Evolutionary conservation across 2,329 filamentous ascomycete genomes (phyloP), one percentile per base, ranked within the genome.

Genomic region (Aspergillus hiratsukae): DNA sequence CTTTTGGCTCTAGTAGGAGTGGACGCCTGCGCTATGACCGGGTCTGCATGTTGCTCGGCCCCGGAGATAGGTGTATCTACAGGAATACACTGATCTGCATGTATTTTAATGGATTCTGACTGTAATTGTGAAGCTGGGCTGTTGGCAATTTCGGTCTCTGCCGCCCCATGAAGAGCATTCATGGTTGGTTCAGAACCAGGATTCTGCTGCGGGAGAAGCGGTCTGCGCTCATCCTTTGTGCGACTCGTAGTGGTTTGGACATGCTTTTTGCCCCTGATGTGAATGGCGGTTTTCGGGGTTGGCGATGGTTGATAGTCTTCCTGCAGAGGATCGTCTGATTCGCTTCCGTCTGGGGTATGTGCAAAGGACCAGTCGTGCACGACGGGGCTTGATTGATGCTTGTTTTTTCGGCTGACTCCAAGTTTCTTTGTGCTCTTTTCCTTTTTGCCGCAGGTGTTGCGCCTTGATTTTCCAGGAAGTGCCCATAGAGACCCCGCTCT

Each of bases 281-380:
- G 61, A 27, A 59, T 40, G 7, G 58, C 17, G 37, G 51, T 58
- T 25, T 64, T 71, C 17, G 67, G 61, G n/a, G 66, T 67, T 31
- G 68, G 69, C 1, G 72, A 73, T 11, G 68, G 64, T 55, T 67
- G 65, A 27, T 65, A 57, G 28, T 64, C 61, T 45, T 75, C 70
- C 55, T 75, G 72, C 52, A 76, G 64, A 48, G 75, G 75, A 57
- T 76, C 75, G 59, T 76, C 75, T n/a, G 75, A 76, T 58, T 76
- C 74, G 53, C 66, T 70, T 51, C 64, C 67, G 46, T 72, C 70
- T n/a, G 64, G 61, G 10, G 64, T 57, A 41, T 66, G 58, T 41
- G 72, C 69, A 55, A 75, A 75, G 46, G 67, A 73, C 72, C 71
- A 75, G 61, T 74, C 71, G 54, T 61, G 66, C 43, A 63, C 56